Percentiles rank a stretch among this genome's conserved stretches.
phyloP scores from a whole-genome alignment of 2,329 filamentous ascomycete species.

The Arthroderma sp. region DNA sequence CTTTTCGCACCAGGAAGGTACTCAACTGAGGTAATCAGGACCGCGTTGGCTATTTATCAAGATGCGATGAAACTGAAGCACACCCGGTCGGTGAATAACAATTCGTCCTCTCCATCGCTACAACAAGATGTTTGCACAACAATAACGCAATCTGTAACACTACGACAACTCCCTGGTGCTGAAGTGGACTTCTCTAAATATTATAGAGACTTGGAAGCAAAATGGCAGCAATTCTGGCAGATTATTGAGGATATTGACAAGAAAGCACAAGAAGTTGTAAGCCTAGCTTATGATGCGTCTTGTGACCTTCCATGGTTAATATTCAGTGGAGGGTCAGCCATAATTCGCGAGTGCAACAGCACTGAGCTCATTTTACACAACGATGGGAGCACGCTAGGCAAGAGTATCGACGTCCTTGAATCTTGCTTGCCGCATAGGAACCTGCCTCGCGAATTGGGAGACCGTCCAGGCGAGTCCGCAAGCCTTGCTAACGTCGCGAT shows the following conservation, averaged over 20 bases:
- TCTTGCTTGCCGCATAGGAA: constrained; percentile 36
- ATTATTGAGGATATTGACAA: constrained; percentile 77
- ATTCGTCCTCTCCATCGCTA: constrained; percentile 44
- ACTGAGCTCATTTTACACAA: constrained; percentile 69
- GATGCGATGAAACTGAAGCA: constrained; percentile 42
- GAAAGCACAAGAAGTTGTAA: constrained; percentile 68
- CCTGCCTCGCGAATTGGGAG: constrained; percentile 37
- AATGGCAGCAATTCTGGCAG: constrained; percentile 85
- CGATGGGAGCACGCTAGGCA: constrained; percentile 29
- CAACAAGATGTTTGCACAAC: constrained; percentile 65
- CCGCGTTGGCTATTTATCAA: constrained; percentile 70
- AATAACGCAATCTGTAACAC: constrained; percentile 55
- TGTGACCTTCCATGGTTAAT: constrained; percentile 70
- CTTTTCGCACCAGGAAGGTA: constrained; percentile 77
- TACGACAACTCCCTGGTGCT: constrained; percentile 48
- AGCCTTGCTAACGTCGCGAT: constrained; percentile 58
- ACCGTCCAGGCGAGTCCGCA: constrained; percentile 44
- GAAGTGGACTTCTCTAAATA: constrained; percentile 66
- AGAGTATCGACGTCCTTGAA: constrained; percentile 29
- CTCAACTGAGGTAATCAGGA: constrained; percentile 65
- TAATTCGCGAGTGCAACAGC: constrained; percentile 65
- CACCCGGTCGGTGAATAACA: constrained; percentile 11
- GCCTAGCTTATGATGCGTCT: constrained; percentile 60
- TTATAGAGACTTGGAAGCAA: constrained; percentile 58
- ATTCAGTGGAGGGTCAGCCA: constrained; percentile 67